Base-by-base conservation (phyloP, 2,329 filamentous ascomycete genomes). In the Arthrobotrys sinensis region DNA sequence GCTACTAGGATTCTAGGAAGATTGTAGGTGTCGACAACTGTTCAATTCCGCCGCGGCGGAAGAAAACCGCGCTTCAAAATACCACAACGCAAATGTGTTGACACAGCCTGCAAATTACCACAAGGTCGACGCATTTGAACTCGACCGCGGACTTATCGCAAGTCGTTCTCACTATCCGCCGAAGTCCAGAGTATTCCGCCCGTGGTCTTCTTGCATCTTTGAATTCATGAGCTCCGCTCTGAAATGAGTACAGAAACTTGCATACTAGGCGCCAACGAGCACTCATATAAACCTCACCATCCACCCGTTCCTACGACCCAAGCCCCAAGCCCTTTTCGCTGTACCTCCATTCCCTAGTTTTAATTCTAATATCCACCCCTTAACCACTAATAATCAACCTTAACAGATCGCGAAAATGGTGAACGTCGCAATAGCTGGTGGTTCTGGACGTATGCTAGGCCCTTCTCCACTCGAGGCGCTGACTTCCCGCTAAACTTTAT, bases 361-460 rank as follows among this genome's bases (percentile, higher is more conserved):
- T 2, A 2, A 4, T 28, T 4, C 24, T 4, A 28, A 28, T 28
- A 38, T 2, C 8, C 8, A 38, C 12, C 2, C 2, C 12, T 38
- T 38, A 8, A 38, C 36, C 36, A 8, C 36, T 38, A 10, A 8
- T 12, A 10, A 38, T 1, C 12, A 38, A 12, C 8, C 36, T 6
- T 8, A 38, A 38, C 36, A 38, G 2, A 67, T 55, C 2, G 50
- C 4, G 63, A 81, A 50, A 75, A 87, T 87, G 86, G 86, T 87
- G 62, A 85, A 84, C 21, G 82, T 87, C 45, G 85, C 84, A 45
- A 76, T 87, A 12, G 86, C 86, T 45, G 86, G 86, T 52, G 86
- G 85, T 36, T 85, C 85, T 10, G 85, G 86, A 12, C 80, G 86
- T 87, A 81, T n/a, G 84, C 80, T 80, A 28, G 46, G 11, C 14